Percentiles rank a stretch among this genome's conserved stretches.
Conservation (phyloP, 1,284 basidiomycete genomes). For the Pisolithus thermaeus region DNA sequence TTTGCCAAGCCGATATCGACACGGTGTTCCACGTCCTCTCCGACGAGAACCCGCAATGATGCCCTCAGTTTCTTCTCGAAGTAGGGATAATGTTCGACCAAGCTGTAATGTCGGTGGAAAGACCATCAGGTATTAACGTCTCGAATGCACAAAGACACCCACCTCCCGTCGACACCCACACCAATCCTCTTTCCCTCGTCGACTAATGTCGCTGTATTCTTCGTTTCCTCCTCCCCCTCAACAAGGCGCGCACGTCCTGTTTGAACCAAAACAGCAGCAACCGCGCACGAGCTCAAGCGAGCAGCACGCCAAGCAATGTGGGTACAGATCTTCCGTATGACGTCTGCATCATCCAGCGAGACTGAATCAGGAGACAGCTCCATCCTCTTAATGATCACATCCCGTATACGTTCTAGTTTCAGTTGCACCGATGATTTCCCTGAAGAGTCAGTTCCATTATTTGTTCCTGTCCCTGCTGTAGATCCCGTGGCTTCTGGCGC, state of each 20-base stretch:
- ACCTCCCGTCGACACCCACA: conserved; percentile 90
- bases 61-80: conserved; percentile 74
- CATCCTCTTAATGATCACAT: conserved; percentile 60
- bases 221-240: conserved; percentile 18
- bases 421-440: conserved; percentile 9
- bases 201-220: conserved; percentile 31
- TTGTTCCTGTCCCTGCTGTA: neutral
- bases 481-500: neutral
- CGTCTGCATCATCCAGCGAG: conserved; percentile 65
- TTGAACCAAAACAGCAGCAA: conserved; percentile 83
- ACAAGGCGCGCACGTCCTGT: conserved; percentile 57
- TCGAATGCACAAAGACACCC: conserved; percentile 9
- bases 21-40: conserved; percentile 70
- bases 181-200: conserved; percentile 52
- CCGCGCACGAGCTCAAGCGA: conserved; percentile 77
- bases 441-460: neutral
- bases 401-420: conserved; percentile 44
- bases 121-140: neutral
- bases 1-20: conserved; percentile 90
- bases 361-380: conserved; percentile 49
- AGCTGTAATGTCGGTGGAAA: conserved; percentile 35
- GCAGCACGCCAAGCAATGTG: conserved; percentile 83
- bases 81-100: conserved; percentile 87
- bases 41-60: conserved; percentile 72
- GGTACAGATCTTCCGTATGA: conserved; percentile 76